phyloP scores from a whole-genome alignment of 2,329 filamentous ascomycete genomes.

The Hymenotorrendiella dingleyae region DNA sequence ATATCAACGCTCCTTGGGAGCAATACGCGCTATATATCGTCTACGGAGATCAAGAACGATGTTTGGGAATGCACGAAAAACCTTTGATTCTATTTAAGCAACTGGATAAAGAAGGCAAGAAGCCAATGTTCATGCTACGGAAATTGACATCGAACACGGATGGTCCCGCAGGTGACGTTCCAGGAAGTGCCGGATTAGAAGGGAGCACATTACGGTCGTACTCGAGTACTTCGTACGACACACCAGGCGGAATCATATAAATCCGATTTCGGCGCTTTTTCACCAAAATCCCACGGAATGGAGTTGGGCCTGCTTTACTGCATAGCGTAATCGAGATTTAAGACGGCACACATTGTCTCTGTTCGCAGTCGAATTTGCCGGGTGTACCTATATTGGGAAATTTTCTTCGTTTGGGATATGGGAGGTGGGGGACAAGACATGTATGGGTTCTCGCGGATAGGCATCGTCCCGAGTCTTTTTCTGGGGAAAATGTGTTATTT shows the following conservation, averaged over 20 bases:
- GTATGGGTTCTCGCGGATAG: too few species aligned
- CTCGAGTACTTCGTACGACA: slow-evolving; percentile 18
- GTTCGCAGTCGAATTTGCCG: background rate
- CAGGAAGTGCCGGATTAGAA: slow-evolving; percentile 25
- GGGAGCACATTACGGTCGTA: slow-evolving; percentile 15
- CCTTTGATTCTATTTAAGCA: slow-evolving; percentile 96
- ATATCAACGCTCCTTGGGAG: slow-evolving; percentile 96
- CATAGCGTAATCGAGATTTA: slow-evolving; percentile 17
- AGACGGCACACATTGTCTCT: slow-evolving; percentile 6
- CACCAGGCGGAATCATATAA: slow-evolving; percentile 31
- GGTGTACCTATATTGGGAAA: slow-evolving; percentile 3
- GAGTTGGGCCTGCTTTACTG: slow-evolving; percentile 8
- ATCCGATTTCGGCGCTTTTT: slow-evolving; percentile 3
- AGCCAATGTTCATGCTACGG: slow-evolving; percentile 98
- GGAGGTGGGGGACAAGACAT: background rate
- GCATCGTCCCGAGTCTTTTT: too few species aligned
- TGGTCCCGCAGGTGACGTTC: slow-evolving; percentile 39
- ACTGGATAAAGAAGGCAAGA: slow-evolving; percentile 91
- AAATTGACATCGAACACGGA: slow-evolving; percentile 31
- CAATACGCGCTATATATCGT: slow-evolving; percentile 98
- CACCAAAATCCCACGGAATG: slow-evolving; percentile 7
- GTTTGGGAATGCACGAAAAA: slow-evolving; percentile 84
- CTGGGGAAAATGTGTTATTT: too few species aligned
- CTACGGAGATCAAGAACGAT: slow-evolving; percentile 96
- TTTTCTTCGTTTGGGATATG: background rate